phyloP scores from a whole-genome alignment of 805 yeast species.

The Brettanomyces anomalus region DNA sequence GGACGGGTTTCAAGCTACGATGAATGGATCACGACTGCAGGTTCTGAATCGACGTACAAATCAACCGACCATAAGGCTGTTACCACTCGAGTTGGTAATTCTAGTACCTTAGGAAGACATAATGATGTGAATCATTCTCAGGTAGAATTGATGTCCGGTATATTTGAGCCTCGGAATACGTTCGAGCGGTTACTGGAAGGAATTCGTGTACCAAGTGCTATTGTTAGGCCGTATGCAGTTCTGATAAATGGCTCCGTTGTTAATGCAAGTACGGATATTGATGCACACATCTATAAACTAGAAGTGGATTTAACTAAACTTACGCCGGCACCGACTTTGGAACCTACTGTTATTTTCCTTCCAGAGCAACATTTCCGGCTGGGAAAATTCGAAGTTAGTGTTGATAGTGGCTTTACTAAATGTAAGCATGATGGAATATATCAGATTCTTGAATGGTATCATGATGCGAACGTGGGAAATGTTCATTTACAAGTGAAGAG shows the following conservation, averaged over 20 bases:
- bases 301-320: constrained; percentile 28
- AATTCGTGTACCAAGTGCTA: constrained; percentile 64
- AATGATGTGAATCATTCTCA: not conserved
- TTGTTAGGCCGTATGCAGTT: constrained; percentile 68
- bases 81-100: too few relatives aligned
- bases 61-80: not conserved
- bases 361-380: constrained; percentile 66
- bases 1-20: constrained; percentile 1
- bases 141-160: not conserved
- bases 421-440: constrained; percentile 40
- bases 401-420: constrained; percentile 41
- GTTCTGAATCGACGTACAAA: not conserved
- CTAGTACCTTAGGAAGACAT: too few relatives aligned
- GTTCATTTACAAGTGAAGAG: constrained; percentile 13
- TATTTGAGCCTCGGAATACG: too few relatives aligned
- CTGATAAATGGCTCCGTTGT: constrained; percentile 52
- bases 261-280: constrained; percentile 51
- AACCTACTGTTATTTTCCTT: constrained; percentile 54
- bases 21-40: constrained; percentile 7
- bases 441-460: constrained; percentile 67
- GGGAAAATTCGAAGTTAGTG: constrained; percentile 38
- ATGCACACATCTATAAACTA: constrained; percentile 36
- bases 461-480: constrained; percentile 26
- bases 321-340: constrained; percentile 1
- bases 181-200: constrained; percentile 31